phyloP scores from a whole-genome alignment of 1,284 basidiomycete genomes.

The Tilletia setariae region DNA sequence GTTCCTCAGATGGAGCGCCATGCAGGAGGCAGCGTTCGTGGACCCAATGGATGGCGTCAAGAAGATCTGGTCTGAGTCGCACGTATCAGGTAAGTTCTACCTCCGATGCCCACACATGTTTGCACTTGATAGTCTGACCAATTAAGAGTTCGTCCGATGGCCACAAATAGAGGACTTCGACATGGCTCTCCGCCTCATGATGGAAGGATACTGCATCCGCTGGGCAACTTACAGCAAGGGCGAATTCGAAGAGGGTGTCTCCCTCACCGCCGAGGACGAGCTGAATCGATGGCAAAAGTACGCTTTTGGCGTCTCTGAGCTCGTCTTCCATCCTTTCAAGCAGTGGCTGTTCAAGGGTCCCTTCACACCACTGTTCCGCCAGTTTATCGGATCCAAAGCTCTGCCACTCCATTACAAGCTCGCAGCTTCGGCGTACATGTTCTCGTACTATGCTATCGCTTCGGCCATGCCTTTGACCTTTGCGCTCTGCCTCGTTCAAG shows the following conservation, averaged over 20 bases:
- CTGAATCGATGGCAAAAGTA: conserved; percentile 84
- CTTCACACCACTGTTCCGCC: conserved; percentile 70
- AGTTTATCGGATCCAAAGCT: conserved; percentile 70
- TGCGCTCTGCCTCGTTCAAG: conserved; percentile 70
- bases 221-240: conserved; percentile 79
- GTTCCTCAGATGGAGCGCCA: conserved; percentile 76
- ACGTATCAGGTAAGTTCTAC: conserved; percentile 61
- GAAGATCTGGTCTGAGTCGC: conserved; percentile 76
- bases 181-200: conserved; percentile 62
- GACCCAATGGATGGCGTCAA: conserved; percentile 65
- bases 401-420: conserved; percentile 69
- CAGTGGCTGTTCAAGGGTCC: conserved; percentile 72
- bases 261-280: conserved; percentile 69
- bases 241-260: conserved; percentile 83
- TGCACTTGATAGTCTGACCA: background rate
- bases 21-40: conserved; percentile 73
- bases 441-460: conserved; percentile 72
- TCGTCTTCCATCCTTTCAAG: conserved; percentile 56
- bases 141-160: background rate
- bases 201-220: conserved; percentile 66
- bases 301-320: conserved; percentile 65
- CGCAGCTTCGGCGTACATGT: conserved; percentile 68
- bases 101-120: background rate
- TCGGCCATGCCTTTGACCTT: conserved; percentile 65
- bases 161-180: conserved; percentile 67